These are phyloP conservation scores for Biscogniauxia sp. DNA, from an alignment of 2,329 filamentous ascomycete genomes.

Conservation along the genomic window DNA sequence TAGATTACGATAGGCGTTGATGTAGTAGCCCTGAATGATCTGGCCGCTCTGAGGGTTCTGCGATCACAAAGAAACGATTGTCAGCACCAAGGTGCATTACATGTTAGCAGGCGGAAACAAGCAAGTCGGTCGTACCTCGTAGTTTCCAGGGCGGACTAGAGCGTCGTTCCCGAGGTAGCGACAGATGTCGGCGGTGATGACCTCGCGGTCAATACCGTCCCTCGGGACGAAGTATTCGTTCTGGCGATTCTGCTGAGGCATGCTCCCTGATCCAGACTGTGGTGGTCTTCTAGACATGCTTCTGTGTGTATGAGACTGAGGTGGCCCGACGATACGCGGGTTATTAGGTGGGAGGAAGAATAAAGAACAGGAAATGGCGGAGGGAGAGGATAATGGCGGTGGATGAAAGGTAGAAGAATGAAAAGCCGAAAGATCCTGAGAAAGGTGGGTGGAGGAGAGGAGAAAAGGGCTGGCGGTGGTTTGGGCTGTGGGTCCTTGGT, in stretches of 20 bases:
- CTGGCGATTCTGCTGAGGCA: conserved; percentile 49
- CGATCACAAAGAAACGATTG: conserved; percentile 3
- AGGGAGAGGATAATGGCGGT: conserved; percentile 18
- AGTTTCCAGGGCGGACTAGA: conserved; percentile 70
- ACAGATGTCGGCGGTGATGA: conserved; percentile 82
- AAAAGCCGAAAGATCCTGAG: conserved; percentile 22
- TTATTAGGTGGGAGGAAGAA: conserved; percentile 17
- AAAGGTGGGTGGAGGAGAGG: conserved; percentile 30
- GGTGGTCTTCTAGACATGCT: conserved; percentile 38
- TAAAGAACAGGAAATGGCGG: conserved; percentile 16
- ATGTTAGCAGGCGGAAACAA: conserved; percentile 12
- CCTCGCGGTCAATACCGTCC: conserved; percentile 79
- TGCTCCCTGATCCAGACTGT: conserved; percentile 36
- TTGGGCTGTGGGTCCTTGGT: conserved; percentile 13
- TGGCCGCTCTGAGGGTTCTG: conserved; percentile 57
- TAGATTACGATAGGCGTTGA: conserved; percentile 75
- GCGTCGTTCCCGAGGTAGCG: conserved; percentile 82
- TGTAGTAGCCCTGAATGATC: conserved; percentile 69
- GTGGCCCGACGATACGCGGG: conserved; percentile 22
- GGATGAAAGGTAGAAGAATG: conserved; percentile 22
- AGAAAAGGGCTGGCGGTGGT: conserved; percentile 29
- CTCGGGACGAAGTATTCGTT: conserved; percentile 80
- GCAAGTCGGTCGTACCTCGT: conserved; percentile 55
- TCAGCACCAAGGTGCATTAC: conserved; percentile 17
- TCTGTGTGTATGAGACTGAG: conserved; percentile 10